These are phyloP conservation scores for Arthrobotrys pseudoclavata DNA, from an alignment of 2,329 filamentous ascomycete species.

Conservation along the genomic window DNA sequence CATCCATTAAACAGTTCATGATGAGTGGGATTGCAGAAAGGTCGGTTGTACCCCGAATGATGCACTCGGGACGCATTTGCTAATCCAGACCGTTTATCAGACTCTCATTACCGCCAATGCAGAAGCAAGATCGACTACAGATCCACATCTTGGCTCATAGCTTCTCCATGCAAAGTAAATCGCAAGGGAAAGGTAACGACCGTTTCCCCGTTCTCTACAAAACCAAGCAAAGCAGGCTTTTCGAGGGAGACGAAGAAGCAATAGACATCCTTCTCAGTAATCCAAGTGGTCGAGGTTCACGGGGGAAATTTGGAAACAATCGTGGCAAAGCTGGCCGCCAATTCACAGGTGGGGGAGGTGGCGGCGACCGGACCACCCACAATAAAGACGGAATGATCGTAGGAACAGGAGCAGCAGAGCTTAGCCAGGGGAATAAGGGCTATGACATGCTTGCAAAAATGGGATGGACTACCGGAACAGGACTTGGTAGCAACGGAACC, in stretches of 20 bases:
- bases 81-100: slow-evolving; percentile 66
- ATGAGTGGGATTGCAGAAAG: slow-evolving; percentile 72
- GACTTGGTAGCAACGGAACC: slow-evolving; percentile 83
- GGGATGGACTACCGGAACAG: slow-evolving; percentile 92
- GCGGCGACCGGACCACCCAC: slow-evolving; percentile 67
- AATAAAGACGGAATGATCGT: slow-evolving; percentile 89
- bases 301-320: slow-evolving; percentile 66
- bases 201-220: slow-evolving; percentile 84
- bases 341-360: slow-evolving; percentile 64
- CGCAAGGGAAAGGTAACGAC: slow-evolving; percentile 78
- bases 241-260: slow-evolving; percentile 71
- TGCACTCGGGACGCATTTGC: not conserved
- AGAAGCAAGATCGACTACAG: slow-evolving; percentile 79
- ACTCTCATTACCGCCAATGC: slow-evolving; percentile 84
- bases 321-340: slow-evolving; percentile 65
- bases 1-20: slow-evolving; percentile 81
- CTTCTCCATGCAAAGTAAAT: slow-evolving; percentile 86
- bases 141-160: slow-evolving; percentile 83
- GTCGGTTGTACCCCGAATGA: slow-evolving; percentile 68
- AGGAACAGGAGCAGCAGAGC: slow-evolving; percentile 84
- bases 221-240: slow-evolving; percentile 74
- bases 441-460: slow-evolving; percentile 93
- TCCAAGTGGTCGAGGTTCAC: slow-evolving; percentile 72
- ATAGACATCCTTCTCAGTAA: slow-evolving; percentile 70
- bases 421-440: slow-evolving; percentile 85